Base-by-base conservation (phyloP, 1,139 yeast species). In the Diutina catenulata region DNA sequence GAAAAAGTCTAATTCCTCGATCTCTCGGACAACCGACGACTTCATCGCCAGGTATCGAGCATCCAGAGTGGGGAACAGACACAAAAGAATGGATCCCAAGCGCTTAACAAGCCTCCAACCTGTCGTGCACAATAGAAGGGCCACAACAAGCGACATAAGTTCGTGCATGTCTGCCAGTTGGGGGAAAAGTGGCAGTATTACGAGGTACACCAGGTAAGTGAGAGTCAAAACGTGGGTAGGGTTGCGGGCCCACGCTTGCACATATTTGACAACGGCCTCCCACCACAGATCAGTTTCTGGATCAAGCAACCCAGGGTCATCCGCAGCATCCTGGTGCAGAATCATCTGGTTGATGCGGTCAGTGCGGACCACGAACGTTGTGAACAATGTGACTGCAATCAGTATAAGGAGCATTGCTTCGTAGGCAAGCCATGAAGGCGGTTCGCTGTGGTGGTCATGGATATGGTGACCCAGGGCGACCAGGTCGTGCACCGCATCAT, bases 221-320 rank as follows among this genome's bases (percentile, higher is more conserved):
- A 80, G 52, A 0, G 94, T 80, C 39, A 80, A 60, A 28, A 75
- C 51, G 47, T 77, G 78, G 0, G 84, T 74, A 2, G 88, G 86
- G 47, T 72, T 74, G 16, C 24, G 35, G 7, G 25, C 14, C 35
- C 35, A 31, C 35, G 13, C 25, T 10, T 16, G 22, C 7, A 31
- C 14, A 14, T 31, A 21, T 9, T 31, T 18, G 13, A 10, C 15
- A 9, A 21, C 6, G 14, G 10, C 10, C 25, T 19, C 9, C 25
- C 10, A n/a, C 9, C 20, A 20, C 25, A 25, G n/a, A 7, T 31
- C 35, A n/a, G 19, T 14, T 21, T 31, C 35, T 8, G 35, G 35
- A 4, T 31, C n/a, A n/a, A 31, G 18, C 1, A 31, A 24, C 29
- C n/a, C n/a, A n/a, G n/a, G n/a, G n/a, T n/a, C n/a, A n/a, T n/a